Evolutionary conservation across 176 grass and related monocot species (phyloP).

Genomic region (Secale cereale): DNA sequence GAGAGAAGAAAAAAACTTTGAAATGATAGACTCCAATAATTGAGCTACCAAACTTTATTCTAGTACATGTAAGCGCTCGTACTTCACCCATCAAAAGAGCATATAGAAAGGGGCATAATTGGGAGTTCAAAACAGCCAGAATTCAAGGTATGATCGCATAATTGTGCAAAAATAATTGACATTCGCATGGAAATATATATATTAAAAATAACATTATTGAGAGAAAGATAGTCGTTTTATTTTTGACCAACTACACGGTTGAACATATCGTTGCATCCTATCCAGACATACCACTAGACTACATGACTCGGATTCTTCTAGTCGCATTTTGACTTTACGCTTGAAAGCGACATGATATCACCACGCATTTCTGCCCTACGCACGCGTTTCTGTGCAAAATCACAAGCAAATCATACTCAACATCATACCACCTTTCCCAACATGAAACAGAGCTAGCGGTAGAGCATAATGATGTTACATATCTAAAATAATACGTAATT

Average conservation of each 20-base stretch:
- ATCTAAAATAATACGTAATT: background rate
- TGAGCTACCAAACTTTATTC: background rate
- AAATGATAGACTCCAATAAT: conserved; percentile 15
- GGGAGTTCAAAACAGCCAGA: background rate
- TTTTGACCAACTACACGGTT: background rate
- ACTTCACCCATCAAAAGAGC: background rate
- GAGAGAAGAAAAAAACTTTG: background rate
- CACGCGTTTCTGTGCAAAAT: background rate
- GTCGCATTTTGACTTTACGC: background rate
- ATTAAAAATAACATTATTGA: background rate
- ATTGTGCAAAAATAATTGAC: background rate
- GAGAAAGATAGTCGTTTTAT: background rate
- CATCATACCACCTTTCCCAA: background rate
- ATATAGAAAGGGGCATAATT: conserved; percentile 10
- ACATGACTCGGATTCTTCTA: background rate
- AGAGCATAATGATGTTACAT: background rate
- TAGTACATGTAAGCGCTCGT: background rate
- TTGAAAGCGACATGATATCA: background rate
- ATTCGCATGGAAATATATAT: background rate
- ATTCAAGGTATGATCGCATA: background rate
- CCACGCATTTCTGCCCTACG: background rate
- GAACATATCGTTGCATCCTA: background rate
- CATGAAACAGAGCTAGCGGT: background rate
- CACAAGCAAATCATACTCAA: background rate
- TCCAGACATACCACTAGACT: background rate